A percentile compares a stretch with the other conserved stretches of the same genome.
These are phyloP conservation scores for Vanrija humicola DNA, from an alignment of 1,284 basidiomycete genomes.

Conservation along the genomic window DNA sequence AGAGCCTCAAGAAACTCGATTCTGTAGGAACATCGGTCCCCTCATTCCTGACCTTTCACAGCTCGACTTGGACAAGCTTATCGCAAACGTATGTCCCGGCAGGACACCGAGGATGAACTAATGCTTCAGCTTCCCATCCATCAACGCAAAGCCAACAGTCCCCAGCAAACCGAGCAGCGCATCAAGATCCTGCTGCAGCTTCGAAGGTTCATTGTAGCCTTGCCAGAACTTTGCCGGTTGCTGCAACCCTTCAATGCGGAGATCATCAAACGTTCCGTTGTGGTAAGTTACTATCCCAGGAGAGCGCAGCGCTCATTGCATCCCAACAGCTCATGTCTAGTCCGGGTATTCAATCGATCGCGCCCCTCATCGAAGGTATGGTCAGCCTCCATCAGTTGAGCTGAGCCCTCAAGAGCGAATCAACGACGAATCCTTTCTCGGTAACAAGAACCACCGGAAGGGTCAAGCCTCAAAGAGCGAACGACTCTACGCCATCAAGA, in stretches of 20 bases:
- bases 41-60: conserved; percentile 36
- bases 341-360: not conserved
- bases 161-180: conserved; percentile 19
- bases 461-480: conserved; percentile 52
- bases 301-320: not conserved
- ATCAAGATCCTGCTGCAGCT: conserved; percentile 28
- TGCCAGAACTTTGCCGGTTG: conserved; percentile 7
- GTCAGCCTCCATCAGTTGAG: not conserved
- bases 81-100: conserved; percentile 58
- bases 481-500: conserved; percentile 78
- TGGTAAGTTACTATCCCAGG: no score
- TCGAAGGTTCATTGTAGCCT: conserved; percentile 13
- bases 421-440: conserved; percentile 20
- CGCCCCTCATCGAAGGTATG: conserved; percentile 15
- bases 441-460: conserved; percentile 2
- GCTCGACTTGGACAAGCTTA: conserved; percentile 82
- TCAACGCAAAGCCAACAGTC: not conserved
- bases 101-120: not conserved
- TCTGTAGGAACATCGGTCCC: conserved; percentile 37
- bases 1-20: conserved; percentile 64
- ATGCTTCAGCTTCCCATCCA: conserved; percentile 15
- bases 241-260: no score
- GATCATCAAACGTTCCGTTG: no score
- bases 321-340: not conserved
- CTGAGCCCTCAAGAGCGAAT: conserved; percentile 15